Evolutionary conservation across 73 alveolate species (phyloP).

Genomic region (Paraurostyla sp.): DNA sequence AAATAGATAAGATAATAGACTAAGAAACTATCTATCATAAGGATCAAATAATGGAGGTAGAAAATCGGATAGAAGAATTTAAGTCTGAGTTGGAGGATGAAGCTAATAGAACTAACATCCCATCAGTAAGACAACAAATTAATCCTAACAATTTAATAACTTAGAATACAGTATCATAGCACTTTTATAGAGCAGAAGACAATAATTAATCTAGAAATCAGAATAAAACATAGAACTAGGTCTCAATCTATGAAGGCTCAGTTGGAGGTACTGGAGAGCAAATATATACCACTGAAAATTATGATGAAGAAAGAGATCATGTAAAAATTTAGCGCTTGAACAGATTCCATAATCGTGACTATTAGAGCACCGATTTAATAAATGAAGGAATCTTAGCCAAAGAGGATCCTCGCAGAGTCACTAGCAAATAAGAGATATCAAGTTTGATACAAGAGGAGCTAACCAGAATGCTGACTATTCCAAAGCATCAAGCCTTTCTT

Average conservation of each 20-base stretch:
- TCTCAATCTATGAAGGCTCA: neutral
- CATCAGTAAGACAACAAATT: too few relatives aligned
- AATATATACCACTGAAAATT: neutral
- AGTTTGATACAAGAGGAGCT: neutral
- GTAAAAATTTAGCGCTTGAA: neutral
- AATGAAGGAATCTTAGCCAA: neutral
- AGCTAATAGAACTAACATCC: too few relatives aligned
- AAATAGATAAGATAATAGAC: neutral
- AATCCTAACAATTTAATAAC: too few relatives aligned
- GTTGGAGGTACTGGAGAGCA: constrained; percentile 4
- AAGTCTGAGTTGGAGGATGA: too few relatives aligned
- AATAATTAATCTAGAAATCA: neutral
- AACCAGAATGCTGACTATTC: constrained; percentile 5
- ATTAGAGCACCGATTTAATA: neutral
- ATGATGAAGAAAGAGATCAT: neutral
- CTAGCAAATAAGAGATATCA: neutral
- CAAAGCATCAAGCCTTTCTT: neutral
- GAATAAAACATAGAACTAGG: neutral
- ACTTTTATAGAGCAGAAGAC: neutral
- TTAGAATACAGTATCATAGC: too few relatives aligned
- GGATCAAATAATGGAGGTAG: neutral
- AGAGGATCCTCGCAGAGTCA: neutral
- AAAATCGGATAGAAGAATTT: neutral
- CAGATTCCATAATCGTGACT: neutral
- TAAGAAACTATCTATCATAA: neutral